Evolutionary conservation across 1,284 basidiomycete species (phyloP).

Genomic region (Ceratobasidium theobromae): DNA sequence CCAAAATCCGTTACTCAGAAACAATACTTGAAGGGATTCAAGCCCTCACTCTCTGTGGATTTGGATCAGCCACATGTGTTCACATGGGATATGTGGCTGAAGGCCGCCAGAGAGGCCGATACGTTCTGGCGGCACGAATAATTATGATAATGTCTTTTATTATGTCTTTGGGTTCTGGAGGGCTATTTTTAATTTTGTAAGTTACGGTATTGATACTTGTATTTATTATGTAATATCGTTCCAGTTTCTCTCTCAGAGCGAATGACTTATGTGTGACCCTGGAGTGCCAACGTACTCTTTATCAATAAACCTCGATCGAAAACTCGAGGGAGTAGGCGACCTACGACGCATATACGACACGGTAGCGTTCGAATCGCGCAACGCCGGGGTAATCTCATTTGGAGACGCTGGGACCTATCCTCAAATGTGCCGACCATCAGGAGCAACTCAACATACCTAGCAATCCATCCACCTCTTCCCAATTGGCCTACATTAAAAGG

Average conservation of each 20-base stretch:
- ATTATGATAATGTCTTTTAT: background rate
- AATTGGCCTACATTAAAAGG: no score
- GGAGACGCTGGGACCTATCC: no score
- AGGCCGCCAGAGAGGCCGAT: conserved; percentile 10
- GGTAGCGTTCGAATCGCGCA: no score
- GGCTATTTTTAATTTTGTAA: conserved; percentile 8
- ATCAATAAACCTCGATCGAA: no score
- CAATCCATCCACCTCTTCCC: no score
- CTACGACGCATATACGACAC: no score
- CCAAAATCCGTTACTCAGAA: background rate
- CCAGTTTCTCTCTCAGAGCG: conserved; percentile 4
- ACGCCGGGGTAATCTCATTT: no score
- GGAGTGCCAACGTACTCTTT: background rate
- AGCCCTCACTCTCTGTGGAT: background rate
- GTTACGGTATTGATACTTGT: background rate
- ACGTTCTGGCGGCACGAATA: conserved; percentile 23
- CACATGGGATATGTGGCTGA: conserved; percentile 28
- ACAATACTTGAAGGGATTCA: conserved; percentile 14
- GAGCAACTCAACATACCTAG: no score
- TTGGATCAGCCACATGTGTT: background rate
- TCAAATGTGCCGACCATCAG: no score
- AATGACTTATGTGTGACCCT: conserved; percentile 14
- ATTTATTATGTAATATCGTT: background rate
- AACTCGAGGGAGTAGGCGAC: no score
- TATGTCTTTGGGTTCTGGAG: background rate